Evolutionary conservation across 176 grass and related monocot genomes (phyloP).

Genomic region (Musa acuminata): DNA sequence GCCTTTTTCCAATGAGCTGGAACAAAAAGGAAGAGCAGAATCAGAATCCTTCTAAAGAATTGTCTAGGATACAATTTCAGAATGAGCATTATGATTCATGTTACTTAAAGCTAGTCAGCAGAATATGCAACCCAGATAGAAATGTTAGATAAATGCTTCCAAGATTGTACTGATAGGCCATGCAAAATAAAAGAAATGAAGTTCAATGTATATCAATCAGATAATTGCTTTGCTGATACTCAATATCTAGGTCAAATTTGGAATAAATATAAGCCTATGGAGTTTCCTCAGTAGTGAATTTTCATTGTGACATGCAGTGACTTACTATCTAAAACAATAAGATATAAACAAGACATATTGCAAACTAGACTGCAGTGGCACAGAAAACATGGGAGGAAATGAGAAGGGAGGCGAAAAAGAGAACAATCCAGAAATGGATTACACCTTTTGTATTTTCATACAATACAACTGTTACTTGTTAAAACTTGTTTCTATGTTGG

Average conservation of each 20-base stretch:
- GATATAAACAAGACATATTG: neutral
- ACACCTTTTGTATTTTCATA: too few relatives aligned
- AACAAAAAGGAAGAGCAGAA: neutral
- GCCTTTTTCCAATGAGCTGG: constrained; percentile 79
- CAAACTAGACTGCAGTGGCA: neutral
- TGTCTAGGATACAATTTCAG: neutral
- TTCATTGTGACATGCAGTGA: neutral
- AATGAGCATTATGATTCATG: neutral
- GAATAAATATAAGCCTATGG: neutral
- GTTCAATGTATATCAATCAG: neutral
- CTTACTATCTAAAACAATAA: neutral
- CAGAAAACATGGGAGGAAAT: neutral
- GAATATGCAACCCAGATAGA: neutral
- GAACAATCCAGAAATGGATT: too few relatives aligned
- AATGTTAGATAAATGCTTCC: neutral
- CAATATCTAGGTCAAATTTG: neutral
- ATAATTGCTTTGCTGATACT: neutral
- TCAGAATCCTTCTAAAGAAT: neutral
- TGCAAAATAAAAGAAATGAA: neutral
- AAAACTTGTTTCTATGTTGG: too few relatives aligned
- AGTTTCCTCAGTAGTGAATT: neutral
- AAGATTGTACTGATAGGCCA: neutral
- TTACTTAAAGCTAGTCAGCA: neutral
- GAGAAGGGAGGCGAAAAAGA: too few relatives aligned
- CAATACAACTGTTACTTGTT: too few relatives aligned